These are phyloP conservation scores for Centrapalus pauciflorus DNA, from an alignment of 129 eudicot genomes.

Conservation along the genomic window DNA sequence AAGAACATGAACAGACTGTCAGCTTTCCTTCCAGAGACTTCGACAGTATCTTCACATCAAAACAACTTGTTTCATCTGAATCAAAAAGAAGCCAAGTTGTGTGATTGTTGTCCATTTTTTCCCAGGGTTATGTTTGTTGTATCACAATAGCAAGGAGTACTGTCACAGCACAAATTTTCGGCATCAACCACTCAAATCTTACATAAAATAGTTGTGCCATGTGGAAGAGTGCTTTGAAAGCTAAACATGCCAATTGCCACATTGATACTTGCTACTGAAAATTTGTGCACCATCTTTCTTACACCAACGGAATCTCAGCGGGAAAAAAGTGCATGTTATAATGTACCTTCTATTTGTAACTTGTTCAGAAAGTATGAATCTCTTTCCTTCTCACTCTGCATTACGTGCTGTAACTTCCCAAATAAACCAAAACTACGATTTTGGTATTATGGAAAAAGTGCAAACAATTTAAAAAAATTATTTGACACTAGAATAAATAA, in stretches of 20 bases:
- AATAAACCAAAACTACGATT: conserved; percentile 52
- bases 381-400: conserved; percentile 60
- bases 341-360: conserved; percentile 34
- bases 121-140: not conserved
- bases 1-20: conserved; percentile 68
- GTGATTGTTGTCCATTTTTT: too few species aligned
- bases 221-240: not conserved
- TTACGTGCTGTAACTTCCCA: conserved; percentile 65
- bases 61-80: conserved; percentile 48
- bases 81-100: conserved; percentile 4
- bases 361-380: conserved; percentile 44
- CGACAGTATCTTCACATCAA: conserved; percentile 60
- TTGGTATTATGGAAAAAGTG: not conserved
- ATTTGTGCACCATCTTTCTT: conserved; percentile 5
- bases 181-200: not conserved
- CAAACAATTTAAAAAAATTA: not conserved
- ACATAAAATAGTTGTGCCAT: not conserved
- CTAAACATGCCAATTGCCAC: too few species aligned
- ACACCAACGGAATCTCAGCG: not conserved
- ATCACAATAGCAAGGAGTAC: not conserved
- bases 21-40: conserved; percentile 73
- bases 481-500: not conserved
- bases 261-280: not conserved
- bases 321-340: conserved; percentile 23
- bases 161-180: not conserved